Percentiles rank a stretch among this genome's conserved stretches.
Conservation (phyloP, 2,329 filamentous ascomycete genomes). For the Elsinoe perseae region DNA sequence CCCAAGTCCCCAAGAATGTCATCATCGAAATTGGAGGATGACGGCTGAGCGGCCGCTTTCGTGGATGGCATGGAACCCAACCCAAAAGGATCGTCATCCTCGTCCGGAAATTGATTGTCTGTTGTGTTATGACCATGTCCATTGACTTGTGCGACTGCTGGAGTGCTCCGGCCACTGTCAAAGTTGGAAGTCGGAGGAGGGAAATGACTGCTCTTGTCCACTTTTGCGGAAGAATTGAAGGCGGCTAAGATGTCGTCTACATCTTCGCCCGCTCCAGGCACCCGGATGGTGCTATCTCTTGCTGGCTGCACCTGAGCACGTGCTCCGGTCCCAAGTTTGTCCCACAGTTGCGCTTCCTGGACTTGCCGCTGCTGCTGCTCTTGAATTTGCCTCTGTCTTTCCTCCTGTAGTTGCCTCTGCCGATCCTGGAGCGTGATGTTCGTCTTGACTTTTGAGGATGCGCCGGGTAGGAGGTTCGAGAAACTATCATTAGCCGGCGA, state of each 20-base stretch:
- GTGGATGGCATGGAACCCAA: slow-evolving; percentile 41
- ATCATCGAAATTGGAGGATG: slow-evolving; percentile 47
- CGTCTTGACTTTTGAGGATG: slow-evolving; percentile 52
- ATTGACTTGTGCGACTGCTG: slow-evolving; percentile 21
- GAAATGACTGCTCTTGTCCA: slow-evolving; percentile 53
- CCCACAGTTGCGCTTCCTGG: slow-evolving; percentile 21
- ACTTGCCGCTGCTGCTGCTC: slow-evolving; percentile 54
- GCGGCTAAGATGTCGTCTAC: slow-evolving; percentile 56
- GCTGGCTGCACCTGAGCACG: background rate
- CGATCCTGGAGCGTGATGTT: slow-evolving; percentile 62
- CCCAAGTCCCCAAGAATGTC: slow-evolving; percentile 56
- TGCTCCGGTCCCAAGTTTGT: slow-evolving; percentile 25
- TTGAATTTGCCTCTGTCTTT: slow-evolving; percentile 68
- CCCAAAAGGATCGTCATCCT: slow-evolving; percentile 82
- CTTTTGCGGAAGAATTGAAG: slow-evolving; percentile 52
- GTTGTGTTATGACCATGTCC: background rate
- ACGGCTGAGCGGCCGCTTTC: slow-evolving; percentile 20
- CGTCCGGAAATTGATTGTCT: slow-evolving; percentile 33
- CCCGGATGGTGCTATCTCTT: background rate
- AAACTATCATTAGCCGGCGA: slow-evolving; percentile 60
- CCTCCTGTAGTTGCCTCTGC: slow-evolving; percentile 65
- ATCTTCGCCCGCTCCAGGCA: slow-evolving; percentile 27
- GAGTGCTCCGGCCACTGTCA: slow-evolving; percentile 37
- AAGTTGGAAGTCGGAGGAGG: slow-evolving; percentile 37
- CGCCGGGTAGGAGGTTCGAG: slow-evolving; percentile 63